Evolutionary conservation across 768 basidiomycete species (phyloP), one percentile per base, ranked within the genome.

Genomic region (Termitomyces sp.): DNA sequence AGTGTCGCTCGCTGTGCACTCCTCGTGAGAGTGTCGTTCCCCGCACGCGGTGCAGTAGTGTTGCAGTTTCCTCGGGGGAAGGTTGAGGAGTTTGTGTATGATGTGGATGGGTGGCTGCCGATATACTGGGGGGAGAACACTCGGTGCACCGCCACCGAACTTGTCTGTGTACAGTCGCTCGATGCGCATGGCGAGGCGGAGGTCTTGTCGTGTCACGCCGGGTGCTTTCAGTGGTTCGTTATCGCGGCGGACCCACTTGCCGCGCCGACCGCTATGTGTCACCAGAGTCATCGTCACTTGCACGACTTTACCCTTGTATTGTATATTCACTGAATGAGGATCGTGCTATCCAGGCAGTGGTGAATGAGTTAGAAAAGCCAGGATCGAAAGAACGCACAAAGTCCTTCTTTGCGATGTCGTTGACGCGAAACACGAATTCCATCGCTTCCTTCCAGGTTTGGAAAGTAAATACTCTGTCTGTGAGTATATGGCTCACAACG

Each of bases 151-250:
- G 21, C 53, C 56, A 10, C 29, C 44, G 43, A 44, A 59, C 5
- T 45, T 8, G 10, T 48, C 16, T 0, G 16, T 19, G 51, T 58
- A 65, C 8, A 63, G 52, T 0, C 25, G 56, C 60, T 85, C 81
- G n/a, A 78, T 60, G 12, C 69, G 67, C 8, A 68, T 65, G 8
- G 81, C 83, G 34, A 83, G 66, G 45, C 82, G 79, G 32, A 82
- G 54, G 59, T 85, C 84, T 31, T 79, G 79, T 5, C 69, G 63
- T 0, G 83, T 83, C 43, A 84, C 74, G 12, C 81, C 78, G 0
- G 80, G 72, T 4, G 53, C 42, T 10, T 44, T 16, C 31, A 70
- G 38, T 17, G 10, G 3, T 4, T 7, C 10, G 12, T 27, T 12
- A 32, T 25, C 5, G 2, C 0, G 31, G 11, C 23, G 19, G 23